Evolutionary conservation across 2,329 filamentous ascomycete species (phyloP).

Genomic region (Didymosphaeria variabile): DNA sequence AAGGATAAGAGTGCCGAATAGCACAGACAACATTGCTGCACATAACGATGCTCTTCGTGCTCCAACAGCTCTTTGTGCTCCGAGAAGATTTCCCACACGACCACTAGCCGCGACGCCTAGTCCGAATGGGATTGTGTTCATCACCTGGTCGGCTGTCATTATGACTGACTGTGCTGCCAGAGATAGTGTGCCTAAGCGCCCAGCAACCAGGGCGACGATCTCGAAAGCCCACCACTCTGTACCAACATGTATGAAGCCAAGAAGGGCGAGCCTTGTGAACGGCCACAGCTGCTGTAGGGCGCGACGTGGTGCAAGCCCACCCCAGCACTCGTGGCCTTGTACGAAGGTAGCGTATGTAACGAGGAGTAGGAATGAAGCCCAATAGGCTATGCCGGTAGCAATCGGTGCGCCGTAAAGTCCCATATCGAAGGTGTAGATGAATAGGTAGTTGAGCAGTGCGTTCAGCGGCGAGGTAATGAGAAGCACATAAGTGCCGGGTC

Average conservation of each 20-base stretch:
- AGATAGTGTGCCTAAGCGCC: constrained; percentile 78
- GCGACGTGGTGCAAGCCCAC: constrained; percentile 67
- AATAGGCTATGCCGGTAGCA: constrained; percentile 86
- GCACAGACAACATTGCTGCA: constrained; percentile 75
- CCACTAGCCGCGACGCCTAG: constrained; percentile 83
- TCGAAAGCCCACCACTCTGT: constrained; percentile 97
- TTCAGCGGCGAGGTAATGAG: constrained; percentile 69
- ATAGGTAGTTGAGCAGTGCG: constrained; percentile 68
- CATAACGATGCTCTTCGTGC: constrained; percentile 78
- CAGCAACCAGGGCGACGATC: constrained; percentile 84
- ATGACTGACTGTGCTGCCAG: constrained; percentile 87
- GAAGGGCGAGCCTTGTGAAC: constrained; percentile 76
- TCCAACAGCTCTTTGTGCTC: constrained; percentile 70
- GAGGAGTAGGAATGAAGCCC: constrained; percentile 80
- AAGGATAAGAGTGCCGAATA: constrained; percentile 74
- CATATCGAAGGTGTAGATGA: constrained; percentile 75
- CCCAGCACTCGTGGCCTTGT: constrained; percentile 79
- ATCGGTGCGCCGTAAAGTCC: constrained; percentile 82
- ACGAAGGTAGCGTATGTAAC: constrained; percentile 77
- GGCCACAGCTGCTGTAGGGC: constrained; percentile 73
- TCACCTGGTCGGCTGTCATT: constrained; percentile 87
- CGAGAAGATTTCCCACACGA: constrained; percentile 81
- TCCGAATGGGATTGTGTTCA: constrained; percentile 87
- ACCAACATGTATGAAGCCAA: constrained; percentile 84
- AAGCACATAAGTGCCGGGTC: constrained; percentile 70